These are phyloP conservation scores for Metschnikowia matae DNA, from an alignment of 805 yeast genomes.

Conservation along the genomic window DNA sequence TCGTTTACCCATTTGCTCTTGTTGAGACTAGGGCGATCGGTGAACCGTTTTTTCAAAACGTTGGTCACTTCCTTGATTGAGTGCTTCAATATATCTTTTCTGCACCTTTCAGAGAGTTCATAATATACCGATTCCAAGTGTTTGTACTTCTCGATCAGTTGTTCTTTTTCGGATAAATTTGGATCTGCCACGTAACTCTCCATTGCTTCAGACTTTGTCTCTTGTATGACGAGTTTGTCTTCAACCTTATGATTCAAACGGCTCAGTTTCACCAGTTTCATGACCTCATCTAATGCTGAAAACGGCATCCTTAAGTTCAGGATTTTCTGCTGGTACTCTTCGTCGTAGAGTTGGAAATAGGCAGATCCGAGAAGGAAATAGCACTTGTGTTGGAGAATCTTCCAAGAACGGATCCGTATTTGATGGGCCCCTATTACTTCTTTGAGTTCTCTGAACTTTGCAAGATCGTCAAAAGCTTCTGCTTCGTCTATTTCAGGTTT, in stretches of 20 bases:
- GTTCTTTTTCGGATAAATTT: neutral
- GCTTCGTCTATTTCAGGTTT: neutral
- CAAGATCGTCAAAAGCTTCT: slow-evolving; percentile 4
- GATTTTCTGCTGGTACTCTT: slow-evolving; percentile 28
- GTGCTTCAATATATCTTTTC: slow-evolving; percentile 49
- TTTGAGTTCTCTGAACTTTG: slow-evolving; percentile 12
- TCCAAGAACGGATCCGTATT: slow-evolving; percentile 43
- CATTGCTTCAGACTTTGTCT: neutral
- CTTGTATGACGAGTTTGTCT: neutral
- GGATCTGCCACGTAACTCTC: neutral
- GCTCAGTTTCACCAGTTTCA: slow-evolving; percentile 1
- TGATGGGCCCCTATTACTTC: slow-evolving; percentile 25
- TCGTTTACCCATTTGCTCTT: slow-evolving; percentile 22
- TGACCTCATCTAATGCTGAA: slow-evolving; percentile 1
- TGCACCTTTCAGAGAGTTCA: slow-evolving; percentile 55
- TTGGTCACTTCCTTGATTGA: slow-evolving; percentile 33
- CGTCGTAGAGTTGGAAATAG: slow-evolving; percentile 51
- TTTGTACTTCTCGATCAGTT: slow-evolving; percentile 30
- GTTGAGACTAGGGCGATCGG: slow-evolving; percentile 16
- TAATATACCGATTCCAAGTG: slow-evolving; percentile 51
- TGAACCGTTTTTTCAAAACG: slow-evolving; percentile 23
- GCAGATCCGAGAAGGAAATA: slow-evolving; percentile 76
- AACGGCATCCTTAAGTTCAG: slow-evolving; percentile 10
- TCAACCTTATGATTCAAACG: neutral
- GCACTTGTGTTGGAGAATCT: slow-evolving; percentile 67